Base-by-base conservation (phyloP, 2,329 filamentous ascomycete genomes). In the Pseudocercospora crystallina region DNA sequence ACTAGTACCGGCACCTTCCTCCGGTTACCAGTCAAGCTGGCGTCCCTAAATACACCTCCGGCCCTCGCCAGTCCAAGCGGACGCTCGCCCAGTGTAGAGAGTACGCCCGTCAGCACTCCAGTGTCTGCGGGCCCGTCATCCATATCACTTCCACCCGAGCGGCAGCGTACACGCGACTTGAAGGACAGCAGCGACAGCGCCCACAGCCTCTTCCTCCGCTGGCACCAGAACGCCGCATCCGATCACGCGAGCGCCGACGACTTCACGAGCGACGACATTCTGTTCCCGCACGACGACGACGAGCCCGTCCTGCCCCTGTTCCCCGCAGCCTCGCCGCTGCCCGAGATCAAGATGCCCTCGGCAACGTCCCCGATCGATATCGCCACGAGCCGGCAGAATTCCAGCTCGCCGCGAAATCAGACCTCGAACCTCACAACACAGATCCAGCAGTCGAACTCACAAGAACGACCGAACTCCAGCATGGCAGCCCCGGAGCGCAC, bases 401-500 rank as follows among this genome's bases (percentile, higher is more conserved):
- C 77, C 58, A 81, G 80, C 47, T 76, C 80, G 58, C 81, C 82
- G 43, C 79, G 80, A 54, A 80, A 79, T 64, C 81, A 83, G 67
- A 79, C 80, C 10, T 85, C 82, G 32, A 84, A 83, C 62, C 72
- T 85, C 59, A 84, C 81, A 5, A 82, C 80, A 40, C 81, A 82
- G 41, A 70, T 85, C 50, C 79, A 82, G 62, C 69, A 72, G 9
- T 72, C 72, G 46, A 61, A 52, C 15, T 43, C 53, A 71, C 50
- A 73, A 76, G 53, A 73, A 72, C 63, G 70, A 38, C 12, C 45
- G 31, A 43, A 44, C 5, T 46, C 36, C 26, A 47, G 35, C 35
- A 53, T 56, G 48, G 38, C 36, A 17, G 43, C 43, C 14, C 41
- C 34, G 26, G 37, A 54, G 37, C 40, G 55, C 45, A 36, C 40